Conservation (phyloP, 192 early-diverging fungal species). For the Rhizoclosmatium sp. region DNA sequence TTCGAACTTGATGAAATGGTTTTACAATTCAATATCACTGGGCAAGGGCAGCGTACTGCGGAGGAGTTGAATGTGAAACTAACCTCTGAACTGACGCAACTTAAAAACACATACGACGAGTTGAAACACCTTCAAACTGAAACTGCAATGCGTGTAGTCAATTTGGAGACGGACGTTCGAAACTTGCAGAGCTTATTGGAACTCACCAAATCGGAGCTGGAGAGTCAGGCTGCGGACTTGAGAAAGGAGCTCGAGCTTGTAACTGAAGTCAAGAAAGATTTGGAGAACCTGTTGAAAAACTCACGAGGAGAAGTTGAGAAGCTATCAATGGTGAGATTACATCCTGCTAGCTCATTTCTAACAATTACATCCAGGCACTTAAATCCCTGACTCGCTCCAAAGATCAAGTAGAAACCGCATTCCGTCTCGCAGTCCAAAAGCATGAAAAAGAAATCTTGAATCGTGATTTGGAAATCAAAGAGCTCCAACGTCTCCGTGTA, state of each 20-base stretch:
- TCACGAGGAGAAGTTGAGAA: conserved; percentile 54
- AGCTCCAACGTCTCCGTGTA: conserved; percentile 43
- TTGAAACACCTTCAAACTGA: conserved; percentile 40
- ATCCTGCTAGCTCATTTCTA: not conserved
- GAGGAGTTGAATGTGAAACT: conserved; percentile 51
- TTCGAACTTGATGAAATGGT: conserved; percentile 64
- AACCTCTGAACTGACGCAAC: conserved; percentile 45
- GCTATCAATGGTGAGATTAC: conserved; percentile 36
- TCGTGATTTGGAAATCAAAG: conserved; percentile 52
- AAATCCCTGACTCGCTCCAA: conserved; percentile 49
- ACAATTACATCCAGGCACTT: conserved; percentile 35
- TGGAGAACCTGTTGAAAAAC: conserved; percentile 42
- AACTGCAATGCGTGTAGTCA: conserved; percentile 27
- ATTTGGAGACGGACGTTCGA: conserved; percentile 47
- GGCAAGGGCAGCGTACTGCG: conserved; percentile 47
- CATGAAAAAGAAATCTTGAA: conserved; percentile 50
- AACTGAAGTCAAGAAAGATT: conserved; percentile 44
- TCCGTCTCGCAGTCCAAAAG: conserved; percentile 50
- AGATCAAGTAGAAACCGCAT: conserved; percentile 51
- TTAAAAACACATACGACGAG: conserved; percentile 38
- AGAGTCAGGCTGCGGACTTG: conserved; percentile 40
- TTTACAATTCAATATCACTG: conserved; percentile 56
- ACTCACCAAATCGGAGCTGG: conserved; percentile 45
- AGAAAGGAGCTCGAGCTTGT: conserved; percentile 39
- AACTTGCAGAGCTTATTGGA: conserved; percentile 34